phyloP scores from a whole-genome alignment of 75 land plant genomes.

The Picea sitchensis region DNA sequence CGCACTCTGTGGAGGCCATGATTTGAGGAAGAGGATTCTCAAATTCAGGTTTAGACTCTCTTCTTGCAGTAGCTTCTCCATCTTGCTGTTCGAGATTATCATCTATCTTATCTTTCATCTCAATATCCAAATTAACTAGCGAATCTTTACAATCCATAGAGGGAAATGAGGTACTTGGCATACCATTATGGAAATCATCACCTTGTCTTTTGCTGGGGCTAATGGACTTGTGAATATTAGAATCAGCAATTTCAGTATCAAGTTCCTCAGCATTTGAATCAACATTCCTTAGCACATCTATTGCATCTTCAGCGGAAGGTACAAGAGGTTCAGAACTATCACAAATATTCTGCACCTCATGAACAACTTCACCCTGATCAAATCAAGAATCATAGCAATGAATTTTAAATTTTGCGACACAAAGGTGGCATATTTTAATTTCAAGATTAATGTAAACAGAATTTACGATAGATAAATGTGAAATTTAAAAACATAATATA shows the following conservation, averaged over 20 bases:
- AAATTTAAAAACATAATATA: slow-evolving; percentile 1
- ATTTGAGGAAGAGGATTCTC: neutral
- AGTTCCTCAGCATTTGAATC: neutral
- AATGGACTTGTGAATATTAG: neutral
- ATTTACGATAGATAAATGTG: neutral
- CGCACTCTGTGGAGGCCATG: neutral
- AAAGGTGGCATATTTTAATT: neutral
- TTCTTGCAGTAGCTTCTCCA: neutral
- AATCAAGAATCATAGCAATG: neutral
- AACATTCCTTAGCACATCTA: neutral
- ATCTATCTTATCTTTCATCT: neutral
- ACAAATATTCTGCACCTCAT: neutral
- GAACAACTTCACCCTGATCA: slow-evolving; percentile 2
- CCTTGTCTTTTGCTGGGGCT: neutral
- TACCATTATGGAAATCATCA: neutral
- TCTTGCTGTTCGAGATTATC: neutral
- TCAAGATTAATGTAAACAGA: neutral
- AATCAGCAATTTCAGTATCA: neutral
- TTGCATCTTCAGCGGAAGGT: neutral
- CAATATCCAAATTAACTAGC: neutral
- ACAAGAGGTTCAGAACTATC: neutral
- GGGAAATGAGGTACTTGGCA: neutral
- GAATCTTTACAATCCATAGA: neutral
- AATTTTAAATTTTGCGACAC: neutral
- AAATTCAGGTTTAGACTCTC: neutral